Base-by-base conservation (phyloP, 257 asterid species). In the Verbena officinalis region DNA sequence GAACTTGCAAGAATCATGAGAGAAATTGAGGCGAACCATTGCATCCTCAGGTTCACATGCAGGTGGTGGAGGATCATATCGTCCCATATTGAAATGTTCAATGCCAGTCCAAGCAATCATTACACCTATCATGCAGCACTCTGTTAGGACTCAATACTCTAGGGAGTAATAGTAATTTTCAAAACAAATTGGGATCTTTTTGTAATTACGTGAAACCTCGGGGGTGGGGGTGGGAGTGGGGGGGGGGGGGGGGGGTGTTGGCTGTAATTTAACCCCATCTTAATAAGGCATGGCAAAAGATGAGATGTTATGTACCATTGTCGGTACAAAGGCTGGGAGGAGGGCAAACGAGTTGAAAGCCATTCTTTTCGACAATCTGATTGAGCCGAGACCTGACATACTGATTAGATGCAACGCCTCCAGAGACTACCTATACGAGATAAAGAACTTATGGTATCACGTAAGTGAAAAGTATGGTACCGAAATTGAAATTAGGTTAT, bases 101-200 rank as follows among this genome's bases (percentile, higher is more conserved):
- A 94, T 85, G 54, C 97, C 97, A 42, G 97, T 77, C 99, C 99
- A 94, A 0, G 97, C 99, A 58, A 94, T 75, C 99, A 90, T 94
- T 20, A 90, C 96, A 13, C 99, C 99, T 94, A 46, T 43, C 33
- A 27, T 27, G 33, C 33, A 27, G 5, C n/a, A 27, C 5, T 27
- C 5, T 27, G 33, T 27, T 27, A 27, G 33, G 33, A 27, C 33
- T 27, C n/a, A n/a, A n/a, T n/a, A n/a, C n/a, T n/a, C n/a, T n/a
- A n/a, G n/a, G n/a, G n/a, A n/a, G n/a, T n/a, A n/a, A n/a, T n/a
- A n/a, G n/a, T n/a, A n/a, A n/a, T n/a, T n/a, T n/a, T n/a, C n/a
- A n/a, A n/a, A n/a, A n/a, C n/a, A n/a, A n/a, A n/a, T n/a, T n/a
- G n/a, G n/a, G n/a, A n/a, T n/a, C 33, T 27, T 27, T 27, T 5